Conservation (phyloP, 2,329 filamentous ascomycete species). For the Epichloe elymi region DNA sequence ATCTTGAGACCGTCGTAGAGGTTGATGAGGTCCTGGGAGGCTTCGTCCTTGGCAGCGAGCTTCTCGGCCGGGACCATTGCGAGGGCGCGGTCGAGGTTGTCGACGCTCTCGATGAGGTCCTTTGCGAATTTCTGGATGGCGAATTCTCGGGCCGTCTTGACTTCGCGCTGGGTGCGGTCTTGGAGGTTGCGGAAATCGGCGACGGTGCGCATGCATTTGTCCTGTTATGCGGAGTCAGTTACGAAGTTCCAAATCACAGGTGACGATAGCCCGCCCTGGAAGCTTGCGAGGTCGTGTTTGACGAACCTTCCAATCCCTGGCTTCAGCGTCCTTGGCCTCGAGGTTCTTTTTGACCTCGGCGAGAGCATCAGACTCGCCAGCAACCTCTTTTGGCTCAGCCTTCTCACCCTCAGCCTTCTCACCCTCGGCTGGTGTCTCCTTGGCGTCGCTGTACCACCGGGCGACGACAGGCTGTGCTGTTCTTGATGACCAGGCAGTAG, state of each 20-base stretch:
- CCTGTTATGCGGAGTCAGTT: conserved; percentile 36
- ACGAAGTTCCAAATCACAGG: background rate
- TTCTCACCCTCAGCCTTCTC: conserved; percentile 16
- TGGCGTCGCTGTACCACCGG: conserved; percentile 38
- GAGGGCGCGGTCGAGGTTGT: conserved; percentile 93
- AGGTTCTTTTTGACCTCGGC: conserved; percentile 36
- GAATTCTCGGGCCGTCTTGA: conserved; percentile 77
- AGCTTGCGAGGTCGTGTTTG: background rate
- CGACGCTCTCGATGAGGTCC: conserved; percentile 87
- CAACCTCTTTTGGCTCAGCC: conserved; percentile 15
- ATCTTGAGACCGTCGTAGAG: conserved; percentile 87
- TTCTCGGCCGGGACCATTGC: conserved; percentile 64
- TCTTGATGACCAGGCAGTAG: conserved; percentile 24
- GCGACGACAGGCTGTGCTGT: conserved; percentile 20
- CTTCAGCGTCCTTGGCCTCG: conserved; percentile 39
- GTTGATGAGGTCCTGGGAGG: conserved; percentile 59
- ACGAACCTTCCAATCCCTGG: conserved; percentile 70
- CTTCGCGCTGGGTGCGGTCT: conserved; percentile 82
- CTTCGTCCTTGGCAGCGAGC: conserved; percentile 41
- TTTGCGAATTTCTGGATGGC: conserved; percentile 92
- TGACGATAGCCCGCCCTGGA: background rate
- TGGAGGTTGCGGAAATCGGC: conserved; percentile 98
- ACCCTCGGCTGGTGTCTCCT: conserved; percentile 19
- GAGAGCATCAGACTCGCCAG: conserved; percentile 22
- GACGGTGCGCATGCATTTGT: conserved; percentile 85